Evolutionary conservation across 305 asterid species (phyloP).

Genomic region (Ajuga reptans): DNA sequence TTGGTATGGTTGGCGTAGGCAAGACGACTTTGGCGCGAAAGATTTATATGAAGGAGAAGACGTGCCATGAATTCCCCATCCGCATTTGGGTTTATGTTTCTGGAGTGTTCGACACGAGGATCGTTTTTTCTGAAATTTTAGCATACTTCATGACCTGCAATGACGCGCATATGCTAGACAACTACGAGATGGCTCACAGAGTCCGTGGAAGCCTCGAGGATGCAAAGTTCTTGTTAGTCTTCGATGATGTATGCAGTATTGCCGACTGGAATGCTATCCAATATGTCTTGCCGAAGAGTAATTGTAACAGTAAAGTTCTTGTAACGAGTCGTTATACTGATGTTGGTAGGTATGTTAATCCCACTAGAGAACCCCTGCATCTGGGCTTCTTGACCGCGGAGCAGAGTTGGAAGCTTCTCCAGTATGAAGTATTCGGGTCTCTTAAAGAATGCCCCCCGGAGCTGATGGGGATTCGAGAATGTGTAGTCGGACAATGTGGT

Average conservation of each 20-base stretch:
- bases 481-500: constrained; percentile 23
- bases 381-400: constrained; percentile 17
- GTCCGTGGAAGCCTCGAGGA: neutral
- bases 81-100: constrained; percentile 31
- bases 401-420: constrained; percentile 33
- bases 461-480: constrained; percentile 3
- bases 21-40: constrained; percentile 38
- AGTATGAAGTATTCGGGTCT: constrained; percentile 23
- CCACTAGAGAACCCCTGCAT: neutral
- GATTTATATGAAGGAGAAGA: constrained; percentile 11
- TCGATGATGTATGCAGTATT: constrained; percentile 32
- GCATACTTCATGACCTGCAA: too few species aligned
- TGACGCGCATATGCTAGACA: too few species aligned
- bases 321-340: constrained; percentile 17
- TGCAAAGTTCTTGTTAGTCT: constrained; percentile 25
- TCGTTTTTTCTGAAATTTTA: constrained; percentile 21
- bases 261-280: constrained; percentile 13
- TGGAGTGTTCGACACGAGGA: constrained; percentile 14
- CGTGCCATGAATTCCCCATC: constrained; percentile 20
- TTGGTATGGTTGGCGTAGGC: constrained; percentile 37
- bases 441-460: neutral
- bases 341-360: constrained; percentile 11
- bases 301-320: constrained; percentile 19
- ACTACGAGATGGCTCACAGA: too few species aligned
- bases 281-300: constrained; percentile 11